phyloP scores from a whole-genome alignment of 805 yeast species.

The Yamadazyma endophytica region DNA sequence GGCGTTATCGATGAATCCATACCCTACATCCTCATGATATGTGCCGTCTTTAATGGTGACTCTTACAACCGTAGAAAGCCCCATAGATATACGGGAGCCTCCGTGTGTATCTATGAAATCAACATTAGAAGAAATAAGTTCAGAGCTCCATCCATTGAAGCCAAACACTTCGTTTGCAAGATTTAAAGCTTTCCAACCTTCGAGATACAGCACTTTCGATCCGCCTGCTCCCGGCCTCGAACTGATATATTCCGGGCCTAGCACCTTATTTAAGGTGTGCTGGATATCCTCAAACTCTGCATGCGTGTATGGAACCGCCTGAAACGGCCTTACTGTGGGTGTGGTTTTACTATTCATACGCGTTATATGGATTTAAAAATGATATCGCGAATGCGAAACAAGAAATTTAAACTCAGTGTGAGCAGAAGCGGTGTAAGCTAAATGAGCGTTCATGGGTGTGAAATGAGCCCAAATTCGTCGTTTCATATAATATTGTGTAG shows the following conservation, averaged over 20 bases:
- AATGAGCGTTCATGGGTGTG: too few relatives aligned
- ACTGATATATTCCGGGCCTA: slow-evolving; percentile 78
- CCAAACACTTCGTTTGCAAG: slow-evolving; percentile 81
- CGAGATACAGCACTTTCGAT: slow-evolving; percentile 64
- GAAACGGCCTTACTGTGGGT: slow-evolving; percentile 8
- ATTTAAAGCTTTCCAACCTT: slow-evolving; percentile 81
- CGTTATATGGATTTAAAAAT: too few relatives aligned
- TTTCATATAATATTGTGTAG: too few relatives aligned
- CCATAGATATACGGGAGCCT: slow-evolving; percentile 53
- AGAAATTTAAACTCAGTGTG: too few relatives aligned
- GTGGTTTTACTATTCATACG: background rate
- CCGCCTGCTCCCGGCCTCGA: slow-evolving; percentile 75
- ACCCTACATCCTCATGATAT: slow-evolving; percentile 72
- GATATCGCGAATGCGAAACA: too few relatives aligned
- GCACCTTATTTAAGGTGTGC: slow-evolving; percentile 27
- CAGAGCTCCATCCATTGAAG: slow-evolving; percentile 79
- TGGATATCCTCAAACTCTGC: slow-evolving; percentile 35
- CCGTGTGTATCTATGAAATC: slow-evolving; percentile 67
- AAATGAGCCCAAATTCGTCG: too few relatives aligned
- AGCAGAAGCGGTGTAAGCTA: too few relatives aligned
- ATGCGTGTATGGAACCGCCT: slow-evolving; percentile 24
- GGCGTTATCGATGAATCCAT: slow-evolving; percentile 70
- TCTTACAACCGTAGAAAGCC: slow-evolving; percentile 67
- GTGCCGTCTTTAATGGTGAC: slow-evolving; percentile 79
- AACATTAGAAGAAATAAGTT: slow-evolving; percentile 58